A percentile compares a stretch with the other conserved stretches of the same genome.
These are phyloP conservation scores for Penicillium canescens DNA, from an alignment of 495 filamentous ascomycete genomes.

Conservation along the genomic window DNA sequence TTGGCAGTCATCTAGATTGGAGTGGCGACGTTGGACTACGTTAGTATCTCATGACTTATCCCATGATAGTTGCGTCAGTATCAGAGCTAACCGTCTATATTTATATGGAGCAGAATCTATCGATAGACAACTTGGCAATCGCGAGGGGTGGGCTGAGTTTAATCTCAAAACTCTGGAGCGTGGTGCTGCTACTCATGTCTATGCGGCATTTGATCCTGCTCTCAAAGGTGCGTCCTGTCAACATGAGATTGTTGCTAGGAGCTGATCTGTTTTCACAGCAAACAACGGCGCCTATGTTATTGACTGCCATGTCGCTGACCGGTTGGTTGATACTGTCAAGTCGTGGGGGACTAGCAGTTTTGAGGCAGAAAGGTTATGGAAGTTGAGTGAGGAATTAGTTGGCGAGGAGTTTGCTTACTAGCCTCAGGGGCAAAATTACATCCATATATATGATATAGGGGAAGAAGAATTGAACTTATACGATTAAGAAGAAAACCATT, in stretches of 20 bases:
- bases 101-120: slow-evolving; percentile 3
- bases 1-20: slow-evolving; percentile 30
- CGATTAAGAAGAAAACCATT: slow-evolving; percentile 4
- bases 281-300: slow-evolving; percentile 42
- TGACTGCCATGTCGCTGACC: slow-evolving; percentile 37
- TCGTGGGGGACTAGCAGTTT: slow-evolving; percentile 35
- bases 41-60: neutral
- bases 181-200: slow-evolving; percentile 57
- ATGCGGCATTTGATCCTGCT: slow-evolving; percentile 57
- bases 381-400: slow-evolving; percentile 42
- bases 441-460: too few relatives aligned
- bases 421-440: neutral
- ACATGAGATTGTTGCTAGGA: neutral
- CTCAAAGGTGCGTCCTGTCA: slow-evolving; percentile 37
- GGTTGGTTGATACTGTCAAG: slow-evolving; percentile 29
- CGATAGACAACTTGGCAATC: slow-evolving; percentile 19
- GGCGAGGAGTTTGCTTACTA: slow-evolving; percentile 29
- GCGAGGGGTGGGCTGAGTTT: slow-evolving; percentile 33
- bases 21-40: slow-evolving; percentile 18
- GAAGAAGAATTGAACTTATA: neutral
- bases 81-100: neutral
- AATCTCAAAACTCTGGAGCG: slow-evolving; percentile 46
- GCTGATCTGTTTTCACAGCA: slow-evolving; percentile 2
- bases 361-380: slow-evolving; percentile 47
- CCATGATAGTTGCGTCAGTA: too few relatives aligned